Evolutionary conservation across 257 asterid genomes (phyloP), one percentile per base, ranked within the genome.

Genomic region (Handroanthus guayacan): DNA sequence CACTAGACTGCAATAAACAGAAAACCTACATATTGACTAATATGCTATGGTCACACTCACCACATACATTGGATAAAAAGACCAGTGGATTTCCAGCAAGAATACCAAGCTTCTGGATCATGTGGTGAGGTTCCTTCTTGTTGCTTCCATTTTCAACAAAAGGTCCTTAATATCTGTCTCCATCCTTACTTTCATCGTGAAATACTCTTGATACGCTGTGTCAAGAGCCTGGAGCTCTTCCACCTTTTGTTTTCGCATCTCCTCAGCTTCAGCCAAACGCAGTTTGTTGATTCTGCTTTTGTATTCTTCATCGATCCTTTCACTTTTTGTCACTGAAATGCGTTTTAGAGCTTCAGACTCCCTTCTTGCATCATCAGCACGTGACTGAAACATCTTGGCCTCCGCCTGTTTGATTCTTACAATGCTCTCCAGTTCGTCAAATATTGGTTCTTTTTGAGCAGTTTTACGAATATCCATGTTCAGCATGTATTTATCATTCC

Each of bases 341-440:
- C 89, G 94, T 77, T 87, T 88, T 78, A 95, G 85, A 11, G 97
- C 94, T 81, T 91, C 97, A 5, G 97, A 89, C 75, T 95, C 99
- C 78, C 82, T 87, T 82, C 95, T 88, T 20, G 98, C 99, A 70
- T 92, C 98, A 54, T 93, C 98, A 4, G 98, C 97, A 10, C 98
- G 97, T 4, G 87, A 57, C 82, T 90, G 95, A 69, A 95, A 95
- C 98, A 94, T 94, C 84, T 87, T 86, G 2, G 99, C 94, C 82
- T 94, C 99, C 1, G 97, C 99, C 61, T 80, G 93, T 77, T 95
- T 95, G 72, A 95, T 87, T 84, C 94, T 93, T 73, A 95, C 92
- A 50, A 95, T 87, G 87, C 97, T 91, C 72, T 95, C 98, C 81
- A 95, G 73, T 79, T 95, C 99, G 71, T 92, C 98, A 62, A 93